Conservation (phyloP, 257 asterid species). For the Ligustrum vulgare region DNA sequence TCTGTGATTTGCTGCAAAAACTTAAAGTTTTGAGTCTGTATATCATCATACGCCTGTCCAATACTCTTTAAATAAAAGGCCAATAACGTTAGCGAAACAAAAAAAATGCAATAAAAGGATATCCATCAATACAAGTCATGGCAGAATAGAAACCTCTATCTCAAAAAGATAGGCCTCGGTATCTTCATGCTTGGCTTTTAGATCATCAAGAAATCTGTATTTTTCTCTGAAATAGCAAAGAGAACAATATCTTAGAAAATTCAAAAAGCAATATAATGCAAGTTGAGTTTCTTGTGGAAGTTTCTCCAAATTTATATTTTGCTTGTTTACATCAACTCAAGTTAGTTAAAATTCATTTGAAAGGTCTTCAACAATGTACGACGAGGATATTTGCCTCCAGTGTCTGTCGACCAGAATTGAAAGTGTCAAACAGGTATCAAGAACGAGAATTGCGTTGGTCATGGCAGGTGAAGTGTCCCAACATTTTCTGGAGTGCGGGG, state of each 20-base stretch:
- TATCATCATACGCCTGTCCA: slow-evolving; percentile 96
- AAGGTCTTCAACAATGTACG: too few relatives aligned
- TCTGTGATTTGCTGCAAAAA: slow-evolving; percentile 93
- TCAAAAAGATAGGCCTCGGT: slow-evolving; percentile 90
- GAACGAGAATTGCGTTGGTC: too few relatives aligned
- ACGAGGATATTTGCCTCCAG: too few relatives aligned
- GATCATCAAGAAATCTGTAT: slow-evolving; percentile 54
- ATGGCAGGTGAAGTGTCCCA: too few relatives aligned
- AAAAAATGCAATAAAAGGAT: slow-evolving; percentile 9
- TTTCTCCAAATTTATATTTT: too few relatives aligned
- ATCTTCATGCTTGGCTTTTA: slow-evolving; percentile 84
- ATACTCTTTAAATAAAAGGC: slow-evolving; percentile 63
- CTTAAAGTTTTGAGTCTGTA: slow-evolving; percentile 95
- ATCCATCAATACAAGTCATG: neutral
- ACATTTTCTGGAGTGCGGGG: too few relatives aligned
- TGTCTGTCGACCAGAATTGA: too few relatives aligned
- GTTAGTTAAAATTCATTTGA: too few relatives aligned
- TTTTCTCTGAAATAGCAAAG: slow-evolving; percentile 60
- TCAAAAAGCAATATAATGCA: neutral
- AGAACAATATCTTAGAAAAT: slow-evolving; percentile 19
- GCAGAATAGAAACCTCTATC: slow-evolving; percentile 69
- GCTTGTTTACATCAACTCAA: too few relatives aligned
- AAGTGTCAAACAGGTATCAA: too few relatives aligned
- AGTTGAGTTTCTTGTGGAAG: too few relatives aligned
- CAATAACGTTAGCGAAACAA: slow-evolving; percentile 17